A percentile compares a stretch with the other conserved stretches of the same genome.
Evolutionary conservation across 495 filamentous ascomycete species (phyloP).

Genomic region (Hypoxylon rickii): DNA sequence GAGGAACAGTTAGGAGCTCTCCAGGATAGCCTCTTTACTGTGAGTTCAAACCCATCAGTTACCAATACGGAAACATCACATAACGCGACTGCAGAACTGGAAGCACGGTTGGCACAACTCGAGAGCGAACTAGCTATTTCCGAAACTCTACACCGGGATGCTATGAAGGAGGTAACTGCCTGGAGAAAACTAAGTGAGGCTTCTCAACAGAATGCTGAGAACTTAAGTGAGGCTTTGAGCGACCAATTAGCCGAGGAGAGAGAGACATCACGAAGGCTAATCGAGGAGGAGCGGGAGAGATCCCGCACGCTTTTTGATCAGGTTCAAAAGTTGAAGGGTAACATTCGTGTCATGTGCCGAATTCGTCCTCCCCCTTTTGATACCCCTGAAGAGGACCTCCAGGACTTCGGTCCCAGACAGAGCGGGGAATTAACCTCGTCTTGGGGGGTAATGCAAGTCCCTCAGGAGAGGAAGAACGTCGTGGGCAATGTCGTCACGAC

Average conservation of each 20-base stretch:
- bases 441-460: conserved; percentile 16
- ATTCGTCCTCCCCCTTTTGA: conserved; percentile 74
- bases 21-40: too few relatives aligned
- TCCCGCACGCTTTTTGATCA: conserved; percentile 73
- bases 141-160: too few relatives aligned
- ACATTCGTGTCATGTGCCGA: conserved; percentile 95
- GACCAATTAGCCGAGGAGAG: neutral
- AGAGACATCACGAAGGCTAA: neutral
- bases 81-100: too few relatives aligned
- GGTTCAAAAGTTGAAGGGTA: conserved; percentile 91
- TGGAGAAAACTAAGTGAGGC: too few relatives aligned
- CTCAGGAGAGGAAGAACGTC: conserved; percentile 63
- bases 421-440: neutral
- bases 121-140: too few relatives aligned
- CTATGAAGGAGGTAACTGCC: too few relatives aligned
- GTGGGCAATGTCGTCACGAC: conserved; percentile 59
- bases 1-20: neutral
- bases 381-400: conserved; percentile 34
- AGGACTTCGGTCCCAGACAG: conserved; percentile 15
- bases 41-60: too few relatives aligned
- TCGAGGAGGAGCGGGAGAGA: conserved; percentile 1
- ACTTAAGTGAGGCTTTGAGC: neutral
- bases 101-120: too few relatives aligned
- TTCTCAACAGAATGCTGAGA: neutral
- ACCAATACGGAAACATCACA: too few relatives aligned